Evolutionary conservation across 2,329 filamentous ascomycete genomes (phyloP), one percentile per base, ranked within the genome.

Genomic region (Aspergillus neotritici): DNA sequence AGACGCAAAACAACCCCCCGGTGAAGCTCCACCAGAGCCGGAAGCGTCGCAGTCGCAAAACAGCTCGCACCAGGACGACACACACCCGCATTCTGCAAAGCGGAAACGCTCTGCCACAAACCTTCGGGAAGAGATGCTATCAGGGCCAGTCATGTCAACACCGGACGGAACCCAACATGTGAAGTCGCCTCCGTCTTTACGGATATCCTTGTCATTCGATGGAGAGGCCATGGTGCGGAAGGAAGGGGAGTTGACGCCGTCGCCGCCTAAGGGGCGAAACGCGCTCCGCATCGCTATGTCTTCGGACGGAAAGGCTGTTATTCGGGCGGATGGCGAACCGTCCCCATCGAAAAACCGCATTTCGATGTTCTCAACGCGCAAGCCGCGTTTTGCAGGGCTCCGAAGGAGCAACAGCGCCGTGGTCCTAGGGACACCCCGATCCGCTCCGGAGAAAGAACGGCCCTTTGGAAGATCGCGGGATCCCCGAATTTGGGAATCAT

Each of bases 401-500:
- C 80, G 83, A 49, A 79, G 87, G 44, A 89, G 84, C 62, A 80
- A 80, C 53, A 91, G 85, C 61, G 82, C 83, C 13, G 67, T 84
- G 31, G 71, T 75, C 31, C 72, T 76, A 43, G 68, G 78, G 48
- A 81, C 77, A 4, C 69, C 81, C n/a, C 74, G 76, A 16, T 75
- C 77, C 38, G 76, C 79, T 46, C 76, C 76, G 60, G 62, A 51
- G 34, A 58, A 55, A 43, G 61, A 67, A 31, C 69, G 83, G 13
- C 69, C 71, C 29, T 81, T 83, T 43, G 87, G 87, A 42, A 79
- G 91, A 44, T 95, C 90, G 44, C 82, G 87, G 42, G 87, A 96
- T 63, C 87, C 89, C 13, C 82, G 89, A 39, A 86, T 85, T 5
- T 96, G 91, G 91, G 87, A 94, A 59, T 88, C 88, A 44, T 90